phyloP scores from a whole-genome alignment of 345 rosid genomes.

The Murraya koenigii region DNA sequence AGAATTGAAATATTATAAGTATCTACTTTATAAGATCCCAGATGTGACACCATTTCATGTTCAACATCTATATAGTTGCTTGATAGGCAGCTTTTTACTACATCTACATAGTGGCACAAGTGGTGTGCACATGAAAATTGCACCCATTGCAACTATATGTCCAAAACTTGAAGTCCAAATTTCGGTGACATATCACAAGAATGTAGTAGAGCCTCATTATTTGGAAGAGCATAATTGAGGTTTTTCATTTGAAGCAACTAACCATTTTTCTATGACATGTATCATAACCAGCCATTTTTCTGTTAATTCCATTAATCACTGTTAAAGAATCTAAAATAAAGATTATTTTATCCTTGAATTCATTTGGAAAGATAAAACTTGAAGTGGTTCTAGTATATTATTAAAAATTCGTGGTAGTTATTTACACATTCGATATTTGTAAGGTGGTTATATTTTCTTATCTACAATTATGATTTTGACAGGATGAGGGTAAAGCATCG shows the following conservation, averaged over 20 bases:
- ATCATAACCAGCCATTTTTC: too few relatives aligned
- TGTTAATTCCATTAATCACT: too few relatives aligned
- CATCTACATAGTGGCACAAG: slow-evolving; percentile 21
- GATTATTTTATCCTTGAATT: too few relatives aligned
- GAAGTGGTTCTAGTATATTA: too few relatives aligned
- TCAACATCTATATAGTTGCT: not conserved
- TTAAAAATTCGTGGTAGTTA: too few relatives aligned
- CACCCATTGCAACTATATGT: slow-evolving; percentile 36
- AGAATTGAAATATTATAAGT: not conserved
- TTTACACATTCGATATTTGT: fast-evolving
- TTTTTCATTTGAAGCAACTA: slow-evolving; percentile 19
- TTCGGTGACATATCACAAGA: slow-evolving; percentile 17
- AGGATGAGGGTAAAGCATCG: slow-evolving; percentile 89
- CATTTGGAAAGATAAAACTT: too few relatives aligned
- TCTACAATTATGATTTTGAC: slow-evolving; percentile 12
- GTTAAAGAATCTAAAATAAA: too few relatives aligned
- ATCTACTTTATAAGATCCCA: not conserved
- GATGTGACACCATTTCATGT: not conserved
- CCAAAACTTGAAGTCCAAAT: slow-evolving; percentile 32
- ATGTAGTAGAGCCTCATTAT: not conserved
- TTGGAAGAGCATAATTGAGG: slow-evolving; percentile 24
- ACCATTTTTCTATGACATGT: too few relatives aligned
- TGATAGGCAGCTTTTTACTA: not conserved
- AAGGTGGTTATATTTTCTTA: not conserved
- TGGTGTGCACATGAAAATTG: slow-evolving; percentile 25